Evolutionary conservation across 352 stramenopile genomes (phyloP), one percentile per base, ranked within the genome.

Genomic region (Pythium periplocum): DNA sequence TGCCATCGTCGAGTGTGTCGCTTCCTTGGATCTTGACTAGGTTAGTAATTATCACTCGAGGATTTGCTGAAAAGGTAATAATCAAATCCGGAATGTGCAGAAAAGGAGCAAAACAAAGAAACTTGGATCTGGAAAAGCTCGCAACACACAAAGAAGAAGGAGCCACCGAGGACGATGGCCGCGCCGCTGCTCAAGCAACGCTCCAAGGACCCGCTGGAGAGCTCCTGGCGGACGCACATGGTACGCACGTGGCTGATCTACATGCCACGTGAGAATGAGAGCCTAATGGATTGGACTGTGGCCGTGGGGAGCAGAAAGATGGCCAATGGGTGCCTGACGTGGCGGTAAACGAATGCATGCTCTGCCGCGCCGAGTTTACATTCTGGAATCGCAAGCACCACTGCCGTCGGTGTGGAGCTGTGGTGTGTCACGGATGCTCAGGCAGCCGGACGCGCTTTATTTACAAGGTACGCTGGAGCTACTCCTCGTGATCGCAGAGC

Each of bases 351-450:
- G 59, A 73, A 31, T 96, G 86, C 71, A 93, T 95, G 81, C 64
- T 90, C 34, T 96, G 86, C 64, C 78, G 83, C 48, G 52, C 55
- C 36, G 85, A 93, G 55, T 96, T 96, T 53, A 75, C 73, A 36
- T 93, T 90, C 53, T 90, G 83, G 81, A 90, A 79, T 53, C 82
- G 86, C 34, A 87, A 87, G 58, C 86, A 96, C 67, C 86, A 96
- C 61, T 96, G 86, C 57, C 83, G 86, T 4, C 81, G 81, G n/a
- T 96, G 86, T 38, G 86, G 86, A 8, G 78, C 79, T 6, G 71
- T 93, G 26, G 75, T 94, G 6, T 96, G 86, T 51, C 75, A 92
- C 41, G 41, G 66, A 8, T 96, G 86, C 61, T 93, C 85, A 6
- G 69, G 73, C 5, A 90, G 72, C 53, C 78, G 82, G 38, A 93